Percentiles rank a stretch among this genome's conserved stretches.
phyloP scores from a whole-genome alignment of 768 basidiomycete genomes.

The Obba rivulosa region DNA sequence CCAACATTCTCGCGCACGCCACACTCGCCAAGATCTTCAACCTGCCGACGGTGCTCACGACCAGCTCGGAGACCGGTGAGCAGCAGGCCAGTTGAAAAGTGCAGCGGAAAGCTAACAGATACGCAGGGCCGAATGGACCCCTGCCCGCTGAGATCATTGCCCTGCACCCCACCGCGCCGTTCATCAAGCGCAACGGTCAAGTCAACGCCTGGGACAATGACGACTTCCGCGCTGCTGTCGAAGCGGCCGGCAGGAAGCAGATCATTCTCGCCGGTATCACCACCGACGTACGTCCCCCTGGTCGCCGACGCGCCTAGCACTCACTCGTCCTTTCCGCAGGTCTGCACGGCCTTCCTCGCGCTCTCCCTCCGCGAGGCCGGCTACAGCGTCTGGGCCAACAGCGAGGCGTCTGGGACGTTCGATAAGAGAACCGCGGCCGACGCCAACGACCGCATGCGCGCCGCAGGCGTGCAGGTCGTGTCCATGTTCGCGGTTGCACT shows the following conservation, averaged over 20 bases:
- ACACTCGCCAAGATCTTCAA: slow-evolving; percentile 39
- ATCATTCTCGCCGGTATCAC: slow-evolving; percentile 45
- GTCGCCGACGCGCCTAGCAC: background rate
- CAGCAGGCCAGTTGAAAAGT: no score
- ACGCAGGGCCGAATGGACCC: slow-evolving; percentile 42
- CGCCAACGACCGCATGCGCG: slow-evolving; percentile 44
- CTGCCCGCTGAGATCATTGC: slow-evolving; percentile 39
- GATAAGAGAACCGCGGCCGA: slow-evolving; percentile 35
- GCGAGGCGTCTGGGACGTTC: slow-evolving; percentile 41
- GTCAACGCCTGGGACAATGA: slow-evolving; percentile 49
- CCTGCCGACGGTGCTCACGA: slow-evolving; percentile 42
- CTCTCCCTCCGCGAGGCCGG: slow-evolving; percentile 41
- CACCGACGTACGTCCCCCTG: slow-evolving; percentile 35
- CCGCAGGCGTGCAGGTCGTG: slow-evolving; percentile 40
- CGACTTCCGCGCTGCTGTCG: slow-evolving; percentile 41
- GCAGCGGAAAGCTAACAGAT: no score
- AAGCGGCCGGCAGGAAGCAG: slow-evolving; percentile 45
- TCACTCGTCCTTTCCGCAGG: slow-evolving; percentile 21
- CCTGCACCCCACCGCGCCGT: slow-evolving; percentile 39
- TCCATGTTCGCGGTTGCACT: slow-evolving; percentile 39
- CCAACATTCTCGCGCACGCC: slow-evolving; percentile 44
- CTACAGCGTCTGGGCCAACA: slow-evolving; percentile 43
- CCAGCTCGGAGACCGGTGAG: slow-evolving; percentile 37
- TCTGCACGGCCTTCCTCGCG: slow-evolving; percentile 45
- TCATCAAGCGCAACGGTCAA: slow-evolving; percentile 43